phyloP scores from a whole-genome alignment of 2,329 filamentous ascomycete species.

The Geoglossum cookeanum region DNA sequence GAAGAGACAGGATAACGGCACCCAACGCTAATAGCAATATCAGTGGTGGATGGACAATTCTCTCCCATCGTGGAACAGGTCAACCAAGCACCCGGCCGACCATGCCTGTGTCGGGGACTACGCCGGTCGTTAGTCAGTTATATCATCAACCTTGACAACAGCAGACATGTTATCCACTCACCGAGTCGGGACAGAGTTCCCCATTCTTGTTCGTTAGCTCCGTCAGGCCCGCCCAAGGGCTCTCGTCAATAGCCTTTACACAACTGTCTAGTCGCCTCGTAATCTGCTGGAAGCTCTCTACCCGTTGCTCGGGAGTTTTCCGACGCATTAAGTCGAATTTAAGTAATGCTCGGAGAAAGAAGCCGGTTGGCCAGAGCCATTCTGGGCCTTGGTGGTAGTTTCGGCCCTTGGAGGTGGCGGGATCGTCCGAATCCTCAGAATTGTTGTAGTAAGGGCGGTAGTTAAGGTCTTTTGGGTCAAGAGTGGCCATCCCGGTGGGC shows the following conservation, averaged over 20 bases:
- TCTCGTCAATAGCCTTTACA: conserved; percentile 64
- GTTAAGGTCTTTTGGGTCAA: conserved; percentile 81
- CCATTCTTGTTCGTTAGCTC: conserved; percentile 88
- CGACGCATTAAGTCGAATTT: conserved; percentile 72
- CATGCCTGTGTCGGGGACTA: conserved; percentile 89
- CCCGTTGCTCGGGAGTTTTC: conserved; percentile 44
- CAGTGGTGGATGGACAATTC: not conserved
- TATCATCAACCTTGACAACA: conserved; percentile 8
- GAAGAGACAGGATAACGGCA: no score
- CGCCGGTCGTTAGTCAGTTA: conserved; percentile 3
- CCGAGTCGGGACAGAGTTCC: conserved; percentile 68
- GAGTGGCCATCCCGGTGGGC: conserved; percentile 84
- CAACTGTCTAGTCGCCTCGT: conserved; percentile 66
- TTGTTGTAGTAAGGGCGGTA: conserved; percentile 93
- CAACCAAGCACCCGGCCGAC: conserved; percentile 87
- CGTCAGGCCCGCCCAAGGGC: conserved; percentile 73
- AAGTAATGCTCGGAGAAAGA: conserved; percentile 78
- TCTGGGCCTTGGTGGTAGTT: conserved; percentile 98
- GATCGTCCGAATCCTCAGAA: conserved; percentile 79
- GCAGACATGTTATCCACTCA: conserved; percentile 27
- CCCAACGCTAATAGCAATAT: not conserved
- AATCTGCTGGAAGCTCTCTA: conserved; percentile 88
- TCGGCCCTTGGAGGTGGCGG: conserved; percentile 77
- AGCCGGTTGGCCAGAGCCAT: conserved; percentile 95
- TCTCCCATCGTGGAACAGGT: conserved; percentile 72